Evolutionary conservation across 345 rosid genomes (phyloP).

Genomic region (Psidium guajava): DNA sequence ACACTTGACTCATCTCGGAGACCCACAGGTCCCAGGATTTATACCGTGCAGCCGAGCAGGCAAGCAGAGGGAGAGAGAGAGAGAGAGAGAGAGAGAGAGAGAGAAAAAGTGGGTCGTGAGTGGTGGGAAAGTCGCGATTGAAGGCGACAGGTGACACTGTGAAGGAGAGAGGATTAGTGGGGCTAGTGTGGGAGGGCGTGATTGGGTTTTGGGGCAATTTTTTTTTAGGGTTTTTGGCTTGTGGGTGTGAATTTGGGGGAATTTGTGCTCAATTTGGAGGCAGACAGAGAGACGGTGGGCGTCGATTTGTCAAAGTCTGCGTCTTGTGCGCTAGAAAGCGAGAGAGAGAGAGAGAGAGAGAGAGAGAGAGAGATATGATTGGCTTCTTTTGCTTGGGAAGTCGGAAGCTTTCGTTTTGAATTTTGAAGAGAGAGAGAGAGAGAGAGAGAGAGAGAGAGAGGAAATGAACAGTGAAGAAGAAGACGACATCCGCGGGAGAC

Average conservation of each 20-base stretch:
- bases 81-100: no score
- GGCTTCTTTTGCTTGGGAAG: neutral
- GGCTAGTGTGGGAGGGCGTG: slow-evolving; percentile 14
- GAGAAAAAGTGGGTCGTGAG: neutral
- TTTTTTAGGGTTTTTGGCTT: neutral
- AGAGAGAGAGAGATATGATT: neutral
- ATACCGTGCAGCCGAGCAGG: slow-evolving; percentile 11
- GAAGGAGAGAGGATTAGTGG: slow-evolving; percentile 34
- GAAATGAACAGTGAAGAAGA: neutral
- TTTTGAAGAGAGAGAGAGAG: neutral
- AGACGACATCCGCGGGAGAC: neutral
- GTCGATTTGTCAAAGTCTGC: neutral
- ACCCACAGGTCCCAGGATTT: slow-evolving; percentile 26
- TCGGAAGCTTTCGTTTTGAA: neutral
- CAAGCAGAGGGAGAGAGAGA: slow-evolving; percentile 8
- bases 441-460: neutral
- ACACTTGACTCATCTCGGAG: slow-evolving; percentile 2
- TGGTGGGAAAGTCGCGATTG: slow-evolving; percentile 74
- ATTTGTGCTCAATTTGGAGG: neutral
- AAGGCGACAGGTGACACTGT: slow-evolving; percentile 89
- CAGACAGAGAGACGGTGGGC: neutral
- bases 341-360: neutral
- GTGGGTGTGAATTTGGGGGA: neutral
- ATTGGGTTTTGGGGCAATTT: slow-evolving; percentile 4
- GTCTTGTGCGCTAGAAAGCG: neutral